Evolutionary conservation across 2,329 filamentous ascomycete genomes (phyloP).

Genomic region (Huntiella bhutanensis): DNA sequence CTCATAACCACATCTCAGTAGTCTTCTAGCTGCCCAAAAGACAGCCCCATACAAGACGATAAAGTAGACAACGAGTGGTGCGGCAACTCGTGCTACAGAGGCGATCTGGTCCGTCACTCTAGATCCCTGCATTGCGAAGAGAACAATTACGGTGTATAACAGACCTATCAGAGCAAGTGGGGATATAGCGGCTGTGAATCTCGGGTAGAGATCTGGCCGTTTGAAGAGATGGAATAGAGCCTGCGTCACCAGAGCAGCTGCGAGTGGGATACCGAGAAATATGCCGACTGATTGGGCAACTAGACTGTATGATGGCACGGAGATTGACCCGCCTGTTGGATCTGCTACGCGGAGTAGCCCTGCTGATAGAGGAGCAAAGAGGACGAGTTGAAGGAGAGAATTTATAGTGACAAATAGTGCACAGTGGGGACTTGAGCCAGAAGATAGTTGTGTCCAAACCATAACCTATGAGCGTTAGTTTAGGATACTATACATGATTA

Average conservation of each 20-base stretch:
- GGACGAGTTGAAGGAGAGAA: constrained; percentile 53
- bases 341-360: constrained; percentile 39
- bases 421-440: constrained; percentile 65
- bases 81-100: constrained; percentile 61
- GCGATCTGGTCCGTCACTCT: constrained; percentile 69
- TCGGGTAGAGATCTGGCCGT: constrained; percentile 29
- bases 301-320: constrained; percentile 32
- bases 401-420: constrained; percentile 62
- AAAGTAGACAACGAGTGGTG: constrained; percentile 71
- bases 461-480: constrained; percentile 20
- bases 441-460: constrained; percentile 54
- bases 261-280: constrained; percentile 71
- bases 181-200: constrained; percentile 50
- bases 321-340: constrained; percentile 29
- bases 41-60: constrained; percentile 53
- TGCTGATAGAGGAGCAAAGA: constrained; percentile 51
- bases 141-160: constrained; percentile 68
- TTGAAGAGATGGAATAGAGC: neutral
- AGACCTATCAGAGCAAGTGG: constrained; percentile 69
- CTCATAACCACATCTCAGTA: constrained; percentile 53
- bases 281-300: constrained; percentile 68
- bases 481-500: neutral
- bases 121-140: constrained; percentile 65
- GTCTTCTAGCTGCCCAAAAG: constrained; percentile 36
- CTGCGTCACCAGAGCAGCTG: constrained; percentile 58